A percentile compares a stretch with the other conserved stretches of the same genome.
phyloP scores from a whole-genome alignment of 2,329 filamentous ascomycete genomes.

The Anisogramma anomala region DNA sequence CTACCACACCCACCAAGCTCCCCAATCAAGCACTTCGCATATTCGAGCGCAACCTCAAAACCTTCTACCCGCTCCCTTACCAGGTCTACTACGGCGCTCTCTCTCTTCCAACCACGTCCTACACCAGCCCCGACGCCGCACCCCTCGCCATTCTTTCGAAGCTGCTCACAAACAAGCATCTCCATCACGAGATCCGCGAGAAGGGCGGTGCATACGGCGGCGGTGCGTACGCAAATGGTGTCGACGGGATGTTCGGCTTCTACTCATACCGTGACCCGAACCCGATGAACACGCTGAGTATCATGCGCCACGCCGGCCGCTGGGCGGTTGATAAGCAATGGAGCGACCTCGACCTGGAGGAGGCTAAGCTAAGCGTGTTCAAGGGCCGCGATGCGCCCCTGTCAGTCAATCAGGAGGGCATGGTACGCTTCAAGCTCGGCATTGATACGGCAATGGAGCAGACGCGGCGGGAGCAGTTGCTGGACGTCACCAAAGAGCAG shows the following conservation, averaged over 20 bases:
- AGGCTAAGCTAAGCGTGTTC: conserved; percentile 92
- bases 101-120: conserved; percentile 72
- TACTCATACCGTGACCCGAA: conserved; percentile 93
- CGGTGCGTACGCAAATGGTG: conserved; percentile 67
- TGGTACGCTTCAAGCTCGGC: conserved; percentile 73
- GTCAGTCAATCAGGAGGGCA: conserved; percentile 77
- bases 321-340: conserved; percentile 77
- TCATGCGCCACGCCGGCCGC: conserved; percentile 70
- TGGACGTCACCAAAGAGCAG: conserved; percentile 74
- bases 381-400: conserved; percentile 81
- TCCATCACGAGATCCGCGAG: conserved; percentile 95
- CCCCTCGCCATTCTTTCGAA: conserved; percentile 81
- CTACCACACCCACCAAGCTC: conserved; percentile 31
- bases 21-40: conserved; percentile 22
- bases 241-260: conserved; percentile 83
- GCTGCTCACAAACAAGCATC: conserved; percentile 86
- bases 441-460: conserved; percentile 86
- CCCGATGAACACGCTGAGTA: conserved; percentile 72
- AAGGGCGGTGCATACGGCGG: conserved; percentile 96
- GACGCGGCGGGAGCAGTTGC: conserved; percentile 64
- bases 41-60: conserved; percentile 47
- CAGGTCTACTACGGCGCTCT: conserved; percentile 92
- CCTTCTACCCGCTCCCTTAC: conserved; percentile 89
- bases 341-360: conserved; percentile 77
- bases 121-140: conserved; percentile 62